Base-by-base conservation (phyloP, 257 asterid genomes). In the Pogostemon cablin region DNA sequence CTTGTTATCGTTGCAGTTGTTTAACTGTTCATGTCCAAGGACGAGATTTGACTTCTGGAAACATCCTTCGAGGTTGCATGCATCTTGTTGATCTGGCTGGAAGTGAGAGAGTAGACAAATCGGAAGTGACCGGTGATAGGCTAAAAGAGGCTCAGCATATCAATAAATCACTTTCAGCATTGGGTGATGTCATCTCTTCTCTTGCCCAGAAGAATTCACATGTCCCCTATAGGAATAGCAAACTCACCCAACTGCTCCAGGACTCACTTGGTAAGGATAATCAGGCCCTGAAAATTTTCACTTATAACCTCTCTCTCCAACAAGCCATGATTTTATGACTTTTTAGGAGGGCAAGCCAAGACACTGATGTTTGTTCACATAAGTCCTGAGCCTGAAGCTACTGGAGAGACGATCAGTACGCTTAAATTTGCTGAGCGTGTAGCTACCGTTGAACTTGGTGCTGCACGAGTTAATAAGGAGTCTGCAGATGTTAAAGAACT, bases 341-440 rank as follows among this genome's bases (percentile, higher is more conserved):
- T 7, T 61, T 59, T 32, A 92, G 98, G 98, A 34, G 97, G 98
- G 62, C 98, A 92, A 73, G 98, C 98, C 34, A 92, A 92, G 79
- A 92, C 98, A 6, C 77, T 92, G 57, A 93, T 93, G 99, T 93
- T 93, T 65, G 96, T 93, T 74, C 98, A 93, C 82, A 83, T 89
- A 80, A 93, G 99, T 80, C 98, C 96, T 0, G 99, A 93, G 78
- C 85, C 84, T 72, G 98, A 91, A 68, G 95, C 98, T 44, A 58
- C 81, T 64, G 99, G 96, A 69, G 99, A 93, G 84, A 89, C 98
- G 4, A 85, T 93, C 55, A 91, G 97, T 75, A 93, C 99, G 17
- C 95, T 93, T 35, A 93, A 93, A 81, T 93, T 93, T 77, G 99
- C 99, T 46, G 99, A 93, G 86, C 96, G 98, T 49, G 99, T 93